Conservation (phyloP, 139 green algal species). For the Picochlorum sp. region DNA sequence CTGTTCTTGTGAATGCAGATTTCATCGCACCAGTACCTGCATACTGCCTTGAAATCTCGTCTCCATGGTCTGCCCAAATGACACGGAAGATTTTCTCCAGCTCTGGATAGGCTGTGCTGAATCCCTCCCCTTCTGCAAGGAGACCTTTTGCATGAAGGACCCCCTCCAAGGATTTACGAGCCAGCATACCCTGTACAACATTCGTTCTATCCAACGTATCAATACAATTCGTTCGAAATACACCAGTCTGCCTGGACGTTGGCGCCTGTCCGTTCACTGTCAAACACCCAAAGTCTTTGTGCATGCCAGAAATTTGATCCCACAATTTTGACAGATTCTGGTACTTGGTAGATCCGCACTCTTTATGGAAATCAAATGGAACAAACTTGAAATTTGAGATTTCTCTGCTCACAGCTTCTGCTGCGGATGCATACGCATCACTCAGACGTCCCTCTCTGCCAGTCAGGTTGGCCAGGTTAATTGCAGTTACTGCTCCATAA, state of each 20-base stretch:
- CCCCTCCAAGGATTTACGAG: slow-evolving; percentile 44
- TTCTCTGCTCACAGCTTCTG: background rate
- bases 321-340: slow-evolving; percentile 57
- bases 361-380: slow-evolving; percentile 84
- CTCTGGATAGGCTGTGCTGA: slow-evolving; percentile 29
- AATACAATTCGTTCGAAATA: slow-evolving; percentile 67
- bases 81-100: slow-evolving; percentile 65
- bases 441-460: slow-evolving; percentile 67
- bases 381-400: slow-evolving; percentile 34
- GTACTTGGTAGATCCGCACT: slow-evolving; percentile 71
- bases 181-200: slow-evolving; percentile 74
- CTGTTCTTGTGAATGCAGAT: slow-evolving; percentile 80
- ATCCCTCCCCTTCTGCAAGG: slow-evolving; percentile 25
- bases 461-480: slow-evolving; percentile 78
- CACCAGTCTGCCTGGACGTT: slow-evolving; percentile 35
- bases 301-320: slow-evolving; percentile 33
- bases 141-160: slow-evolving; percentile 52
- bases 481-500: slow-evolving; percentile 36
- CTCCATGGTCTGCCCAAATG: slow-evolving; percentile 83
- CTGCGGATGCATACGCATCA: slow-evolving; percentile 3
- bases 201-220: slow-evolving; percentile 71
- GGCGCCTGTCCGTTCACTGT: slow-evolving; percentile 9
- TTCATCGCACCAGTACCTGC: slow-evolving; percentile 80
- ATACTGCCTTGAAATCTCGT: slow-evolving; percentile 76
- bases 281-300: slow-evolving; percentile 22